These are phyloP conservation scores for Komagataella mondaviorum DNA, from an alignment of 805 yeast genomes.

Conservation along the genomic window DNA sequence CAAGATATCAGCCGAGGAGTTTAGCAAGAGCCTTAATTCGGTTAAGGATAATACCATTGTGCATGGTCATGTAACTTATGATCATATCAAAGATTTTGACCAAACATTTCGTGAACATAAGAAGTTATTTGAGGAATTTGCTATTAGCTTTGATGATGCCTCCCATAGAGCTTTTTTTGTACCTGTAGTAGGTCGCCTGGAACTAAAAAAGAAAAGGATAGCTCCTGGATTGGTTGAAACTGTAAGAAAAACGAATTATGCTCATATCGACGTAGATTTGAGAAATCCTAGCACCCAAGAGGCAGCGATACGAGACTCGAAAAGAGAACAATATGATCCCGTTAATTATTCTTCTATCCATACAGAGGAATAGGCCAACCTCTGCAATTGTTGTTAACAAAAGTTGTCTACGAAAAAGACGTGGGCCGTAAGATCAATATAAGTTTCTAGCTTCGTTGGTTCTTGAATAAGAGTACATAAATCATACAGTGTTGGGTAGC, in stretches of 20 bases:
- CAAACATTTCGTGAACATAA: slow-evolving; percentile 38
- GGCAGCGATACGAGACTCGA: slow-evolving; percentile 49
- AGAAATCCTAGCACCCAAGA: slow-evolving; percentile 69
- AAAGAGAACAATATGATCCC: slow-evolving; percentile 64
- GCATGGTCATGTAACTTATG: slow-evolving; percentile 28
- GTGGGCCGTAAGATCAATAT: no score
- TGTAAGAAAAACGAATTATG: slow-evolving; percentile 43
- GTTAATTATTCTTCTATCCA: slow-evolving; percentile 46
- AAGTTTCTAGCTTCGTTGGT: no score
- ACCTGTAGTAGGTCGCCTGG: slow-evolving; percentile 67
- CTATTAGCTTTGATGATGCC: slow-evolving; percentile 46
- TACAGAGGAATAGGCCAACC: neutral
- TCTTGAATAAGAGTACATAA: no score
- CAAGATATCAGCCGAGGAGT: slow-evolving; percentile 20
- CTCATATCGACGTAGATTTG: slow-evolving; percentile 44
- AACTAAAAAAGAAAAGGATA: slow-evolving; percentile 75
- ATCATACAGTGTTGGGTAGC: no score
- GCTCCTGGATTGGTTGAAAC: slow-evolving; percentile 42
- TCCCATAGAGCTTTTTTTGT: slow-evolving; percentile 54
- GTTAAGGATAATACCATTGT: slow-evolving; percentile 34
- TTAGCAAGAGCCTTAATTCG: slow-evolving; percentile 15
- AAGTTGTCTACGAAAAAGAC: no score
- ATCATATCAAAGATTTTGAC: slow-evolving; percentile 70
- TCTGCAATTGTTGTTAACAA: no score
- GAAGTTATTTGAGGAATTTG: slow-evolving; percentile 44